Percentiles rank a stretch among this genome's conserved stretches.
Evolutionary conservation across 495 filamentous ascomycete genomes (phyloP).

Genomic region (Trichoderma orchidacearum): DNA sequence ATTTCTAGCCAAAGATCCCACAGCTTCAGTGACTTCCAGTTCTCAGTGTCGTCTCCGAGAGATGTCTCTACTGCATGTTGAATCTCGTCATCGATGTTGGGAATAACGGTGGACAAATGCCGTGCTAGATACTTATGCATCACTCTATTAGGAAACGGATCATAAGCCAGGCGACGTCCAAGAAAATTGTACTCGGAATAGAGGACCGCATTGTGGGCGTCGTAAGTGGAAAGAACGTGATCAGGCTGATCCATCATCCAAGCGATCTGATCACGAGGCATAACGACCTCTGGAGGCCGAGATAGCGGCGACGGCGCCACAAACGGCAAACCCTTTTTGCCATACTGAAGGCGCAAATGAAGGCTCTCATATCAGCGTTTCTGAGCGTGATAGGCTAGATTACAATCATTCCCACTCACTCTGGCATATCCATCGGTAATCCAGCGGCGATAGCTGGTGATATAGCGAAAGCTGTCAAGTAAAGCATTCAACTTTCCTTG

Average conservation of each 20-base stretch:
- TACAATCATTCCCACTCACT: conserved; percentile 4
- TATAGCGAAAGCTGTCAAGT: conserved; percentile 17
- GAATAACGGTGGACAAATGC: conserved; percentile 16
- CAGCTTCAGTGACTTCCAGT: conserved; percentile 18
- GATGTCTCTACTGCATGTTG: conserved; percentile 12
- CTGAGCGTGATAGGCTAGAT: background rate
- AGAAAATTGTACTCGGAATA: conserved; percentile 20
- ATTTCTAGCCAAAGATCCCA: conserved; percentile 20
- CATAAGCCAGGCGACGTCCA: conserved; percentile 6
- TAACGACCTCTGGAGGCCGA: conserved; percentile 18
- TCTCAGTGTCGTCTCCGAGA: conserved; percentile 16
- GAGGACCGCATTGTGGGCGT: conserved; percentile 16
- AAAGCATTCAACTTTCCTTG: conserved; percentile 12
- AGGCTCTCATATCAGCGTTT: background rate
- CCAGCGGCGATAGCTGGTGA: conserved; percentile 15
- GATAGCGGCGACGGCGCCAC: conserved; percentile 16
- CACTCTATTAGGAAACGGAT: conserved; percentile 15
- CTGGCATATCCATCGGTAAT: conserved; percentile 20
- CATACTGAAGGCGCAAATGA: conserved; percentile 9
- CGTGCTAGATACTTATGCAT: conserved; percentile 22
- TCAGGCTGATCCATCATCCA: conserved; percentile 25
- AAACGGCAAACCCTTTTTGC: conserved; percentile 16
- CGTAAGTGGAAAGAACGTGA: conserved; percentile 13
- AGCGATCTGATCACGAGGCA: conserved; percentile 16
- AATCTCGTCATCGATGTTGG: conserved; percentile 18